A percentile compares a stretch with the other conserved stretches of the same genome.
These are phyloP conservation scores for Fusarium multiceps DNA, from an alignment of 2,329 filamentous ascomycete species.

Conservation along the genomic window DNA sequence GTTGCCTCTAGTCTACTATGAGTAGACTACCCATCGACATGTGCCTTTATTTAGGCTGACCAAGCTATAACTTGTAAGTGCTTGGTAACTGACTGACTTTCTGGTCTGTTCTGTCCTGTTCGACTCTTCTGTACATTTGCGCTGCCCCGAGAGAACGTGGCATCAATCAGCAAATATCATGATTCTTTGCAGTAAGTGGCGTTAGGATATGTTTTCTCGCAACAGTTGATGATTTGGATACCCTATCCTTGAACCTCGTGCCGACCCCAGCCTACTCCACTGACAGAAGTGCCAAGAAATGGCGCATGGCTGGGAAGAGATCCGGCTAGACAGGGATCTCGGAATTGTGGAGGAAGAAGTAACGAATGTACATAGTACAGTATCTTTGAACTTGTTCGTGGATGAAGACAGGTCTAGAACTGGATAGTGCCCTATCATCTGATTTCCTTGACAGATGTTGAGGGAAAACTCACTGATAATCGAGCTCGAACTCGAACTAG, in stretches of 20 bases:
- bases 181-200: neutral
- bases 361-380: neutral
- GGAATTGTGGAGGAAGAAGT: conserved; percentile 34
- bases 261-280: conserved; percentile 29
- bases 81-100: neutral
- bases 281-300: conserved; percentile 41
- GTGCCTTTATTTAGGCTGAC: conserved; percentile 31
- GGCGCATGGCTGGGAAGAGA: conserved; percentile 38
- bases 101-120: conserved; percentile 4
- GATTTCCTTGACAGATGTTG: neutral
- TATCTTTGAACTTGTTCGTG: neutral
- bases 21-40: conserved; percentile 20
- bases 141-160: neutral
- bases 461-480: neutral
- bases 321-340: conserved; percentile 40
- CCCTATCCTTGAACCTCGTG: conserved; percentile 21
- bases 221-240: conserved; percentile 15
- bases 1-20: neutral
- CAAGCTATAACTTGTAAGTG: conserved; percentile 12
- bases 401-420: neutral
- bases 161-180: neutral
- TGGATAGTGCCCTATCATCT: neutral
- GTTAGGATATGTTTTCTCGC: conserved; percentile 1
- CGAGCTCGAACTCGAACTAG: too few species aligned
- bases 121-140: neutral